Conservation (phyloP, 2,329 filamentous ascomycete species). For the Dryadomyces quercus-mongolicae region DNA sequence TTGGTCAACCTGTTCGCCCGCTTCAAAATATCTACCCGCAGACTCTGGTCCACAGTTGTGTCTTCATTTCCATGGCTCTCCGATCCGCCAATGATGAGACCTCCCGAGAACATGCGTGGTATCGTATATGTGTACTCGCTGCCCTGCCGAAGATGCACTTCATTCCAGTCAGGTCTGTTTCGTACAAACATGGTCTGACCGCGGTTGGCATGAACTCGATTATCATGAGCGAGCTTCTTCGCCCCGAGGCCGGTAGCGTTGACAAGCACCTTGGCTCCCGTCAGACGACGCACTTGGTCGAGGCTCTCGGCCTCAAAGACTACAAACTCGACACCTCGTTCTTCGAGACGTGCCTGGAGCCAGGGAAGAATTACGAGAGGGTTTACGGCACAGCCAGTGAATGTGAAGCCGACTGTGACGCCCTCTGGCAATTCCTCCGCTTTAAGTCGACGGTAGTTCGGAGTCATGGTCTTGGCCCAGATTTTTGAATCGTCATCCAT, state of each 20-base stretch:
- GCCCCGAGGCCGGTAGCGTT: conserved; percentile 5
- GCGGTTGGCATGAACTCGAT: background rate
- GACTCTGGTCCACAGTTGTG: background rate
- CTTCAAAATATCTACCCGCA: background rate
- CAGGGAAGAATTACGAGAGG: conserved; percentile 1
- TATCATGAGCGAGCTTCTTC: background rate
- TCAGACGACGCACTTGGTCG: background rate
- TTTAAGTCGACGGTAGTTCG: background rate
- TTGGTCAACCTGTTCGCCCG: conserved; percentile 2
- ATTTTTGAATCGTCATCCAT: background rate
- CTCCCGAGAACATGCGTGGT: conserved; percentile 2
- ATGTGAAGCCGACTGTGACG: background rate
- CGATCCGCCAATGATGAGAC: background rate
- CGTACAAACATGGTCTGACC: conserved; percentile 3
- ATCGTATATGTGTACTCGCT: conserved; percentile 4
- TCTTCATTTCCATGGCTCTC: background rate
- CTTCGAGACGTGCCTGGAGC: conserved; percentile 1
- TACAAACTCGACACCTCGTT: conserved; percentile 1
- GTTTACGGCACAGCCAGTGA: background rate
- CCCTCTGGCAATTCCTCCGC: conserved; percentile 1
- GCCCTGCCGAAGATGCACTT: conserved; percentile 2
- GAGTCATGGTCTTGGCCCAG: background rate
- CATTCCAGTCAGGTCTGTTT: background rate
- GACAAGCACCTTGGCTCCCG: conserved; percentile 1
- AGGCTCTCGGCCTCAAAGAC: background rate